Percentiles rank a stretch among this genome's conserved stretches.
Evolutionary conservation across 208 protist genomes (phyloP).

Genomic region (Naegleria fowleri): DNA sequence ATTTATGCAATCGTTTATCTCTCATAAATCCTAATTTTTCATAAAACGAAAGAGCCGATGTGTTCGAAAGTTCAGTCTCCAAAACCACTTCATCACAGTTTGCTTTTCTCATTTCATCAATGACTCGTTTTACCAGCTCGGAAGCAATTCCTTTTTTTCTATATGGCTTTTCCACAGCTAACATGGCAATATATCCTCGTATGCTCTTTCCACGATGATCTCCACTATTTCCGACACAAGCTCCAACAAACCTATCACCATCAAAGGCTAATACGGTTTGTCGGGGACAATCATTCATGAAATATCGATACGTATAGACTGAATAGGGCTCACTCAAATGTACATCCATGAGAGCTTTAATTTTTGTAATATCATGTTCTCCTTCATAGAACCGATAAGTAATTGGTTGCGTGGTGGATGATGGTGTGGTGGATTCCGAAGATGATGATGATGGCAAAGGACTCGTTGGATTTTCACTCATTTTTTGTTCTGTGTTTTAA

Average conservation of each 20-base stretch:
- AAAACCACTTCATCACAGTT: conserved; percentile 83
- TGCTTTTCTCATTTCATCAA: conserved; percentile 81
- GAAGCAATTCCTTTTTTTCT: conserved; percentile 80
- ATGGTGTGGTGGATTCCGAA: not conserved
- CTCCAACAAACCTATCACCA: conserved; percentile 62
- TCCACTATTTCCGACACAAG: conserved; percentile 66
- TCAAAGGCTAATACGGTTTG: conserved; percentile 68
- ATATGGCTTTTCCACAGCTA: conserved; percentile 83
- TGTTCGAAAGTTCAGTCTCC: conserved; percentile 85
- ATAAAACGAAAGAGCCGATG: conserved; percentile 83
- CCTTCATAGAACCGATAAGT: not conserved
- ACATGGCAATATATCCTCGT: conserved; percentile 95
- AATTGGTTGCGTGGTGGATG: not conserved
- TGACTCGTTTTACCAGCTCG: conserved; percentile 70
- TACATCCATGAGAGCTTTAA: conserved; percentile 82
- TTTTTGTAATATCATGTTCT: conserved; percentile 62
- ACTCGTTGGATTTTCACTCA: not conserved
- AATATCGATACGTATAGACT: conserved; percentile 98
- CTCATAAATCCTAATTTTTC: conserved; percentile 87
- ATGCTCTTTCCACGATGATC: conserved; percentile 36
- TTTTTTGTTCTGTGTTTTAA: not conserved
- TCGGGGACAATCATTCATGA: conserved; percentile 91
- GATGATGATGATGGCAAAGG: not conserved
- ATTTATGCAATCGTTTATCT: conserved; percentile 64
- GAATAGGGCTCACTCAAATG: conserved; percentile 97